Percentiles rank a stretch among this genome's conserved stretches.
Evolutionary conservation across 441 rosid species (phyloP).

Genomic region (Populus hybrid): DNA sequence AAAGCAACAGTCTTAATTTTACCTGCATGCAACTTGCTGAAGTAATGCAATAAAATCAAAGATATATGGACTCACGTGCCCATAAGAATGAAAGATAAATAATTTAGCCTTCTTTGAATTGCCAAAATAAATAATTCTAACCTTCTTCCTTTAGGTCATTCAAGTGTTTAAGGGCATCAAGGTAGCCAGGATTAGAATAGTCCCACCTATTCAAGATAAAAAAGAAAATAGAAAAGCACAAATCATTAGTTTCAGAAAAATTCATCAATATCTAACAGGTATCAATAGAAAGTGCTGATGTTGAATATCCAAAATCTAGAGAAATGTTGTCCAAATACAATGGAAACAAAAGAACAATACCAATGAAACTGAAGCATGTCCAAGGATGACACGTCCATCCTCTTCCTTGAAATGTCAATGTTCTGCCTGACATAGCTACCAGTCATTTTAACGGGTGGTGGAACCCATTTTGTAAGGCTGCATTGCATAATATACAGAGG

Average conservation of each 20-base stretch:
- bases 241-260: neutral
- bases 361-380: constrained; percentile 99
- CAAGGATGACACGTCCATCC: constrained; percentile 92
- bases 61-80: constrained; percentile 18
- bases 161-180: constrained; percentile 87
- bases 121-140: constrained; percentile 21
- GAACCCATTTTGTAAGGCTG: constrained; percentile 98
- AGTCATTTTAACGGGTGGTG: constrained; percentile 93
- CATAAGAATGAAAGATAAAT: constrained; percentile 5
- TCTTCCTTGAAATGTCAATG: constrained; percentile 71
- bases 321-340: neutral
- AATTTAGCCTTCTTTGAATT: no score
- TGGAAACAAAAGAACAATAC: constrained; percentile 29
- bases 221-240: constrained; percentile 1
- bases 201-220: constrained; percentile 72
- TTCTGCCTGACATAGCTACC: constrained; percentile 64
- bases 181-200: constrained; percentile 83
- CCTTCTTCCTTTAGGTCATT: constrained; percentile 91
- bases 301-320: neutral
- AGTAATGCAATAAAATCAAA: constrained; percentile 28
- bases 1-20: constrained; percentile 89
- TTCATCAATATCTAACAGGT: neutral
- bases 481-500: constrained; percentile 24
- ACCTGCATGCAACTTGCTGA: constrained; percentile 50
- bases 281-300: neutral